Conservation (phyloP, 176 grass and related monocot genomes). For the Alopecurus myosuroides region DNA sequence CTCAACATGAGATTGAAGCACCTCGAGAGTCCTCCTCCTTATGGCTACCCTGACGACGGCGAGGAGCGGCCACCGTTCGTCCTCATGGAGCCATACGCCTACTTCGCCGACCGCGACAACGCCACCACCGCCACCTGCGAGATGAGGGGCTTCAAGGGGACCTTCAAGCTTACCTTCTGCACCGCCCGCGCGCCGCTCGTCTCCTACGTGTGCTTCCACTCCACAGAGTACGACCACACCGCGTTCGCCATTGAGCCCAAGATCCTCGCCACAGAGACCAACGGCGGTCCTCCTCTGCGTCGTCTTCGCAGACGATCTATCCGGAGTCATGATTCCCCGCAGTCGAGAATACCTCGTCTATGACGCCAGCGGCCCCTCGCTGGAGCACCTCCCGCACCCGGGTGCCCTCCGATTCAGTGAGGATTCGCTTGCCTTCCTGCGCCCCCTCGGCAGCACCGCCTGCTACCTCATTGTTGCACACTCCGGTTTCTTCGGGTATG, state of each 20-base stretch:
- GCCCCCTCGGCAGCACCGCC: too few species aligned
- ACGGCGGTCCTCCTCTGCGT: background rate
- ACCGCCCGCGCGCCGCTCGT: background rate
- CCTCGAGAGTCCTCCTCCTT: too few species aligned
- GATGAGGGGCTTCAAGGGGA: background rate
- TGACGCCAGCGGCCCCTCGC: background rate
- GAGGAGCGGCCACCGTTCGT: too few species aligned
- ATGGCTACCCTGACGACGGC: too few species aligned
- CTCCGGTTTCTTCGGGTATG: background rate
- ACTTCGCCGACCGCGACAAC: too few species aligned
- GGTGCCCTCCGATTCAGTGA: background rate
- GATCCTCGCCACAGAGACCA: background rate
- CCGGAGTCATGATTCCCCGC: background rate
- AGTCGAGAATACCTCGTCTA: background rate
- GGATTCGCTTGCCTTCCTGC: background rate
- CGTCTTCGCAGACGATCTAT: background rate
- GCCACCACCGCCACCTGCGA: background rate
- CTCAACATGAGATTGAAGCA: too few species aligned
- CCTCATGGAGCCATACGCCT: background rate
- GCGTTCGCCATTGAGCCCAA: background rate
- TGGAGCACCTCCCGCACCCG: background rate
- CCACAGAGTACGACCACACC: background rate
- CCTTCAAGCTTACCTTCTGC: background rate
- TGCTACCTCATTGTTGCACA: background rate
- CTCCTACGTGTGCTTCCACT: background rate